Conservation (phyloP, 805 yeast genomes). For the Kluyveromyces wickerhamii region DNA sequence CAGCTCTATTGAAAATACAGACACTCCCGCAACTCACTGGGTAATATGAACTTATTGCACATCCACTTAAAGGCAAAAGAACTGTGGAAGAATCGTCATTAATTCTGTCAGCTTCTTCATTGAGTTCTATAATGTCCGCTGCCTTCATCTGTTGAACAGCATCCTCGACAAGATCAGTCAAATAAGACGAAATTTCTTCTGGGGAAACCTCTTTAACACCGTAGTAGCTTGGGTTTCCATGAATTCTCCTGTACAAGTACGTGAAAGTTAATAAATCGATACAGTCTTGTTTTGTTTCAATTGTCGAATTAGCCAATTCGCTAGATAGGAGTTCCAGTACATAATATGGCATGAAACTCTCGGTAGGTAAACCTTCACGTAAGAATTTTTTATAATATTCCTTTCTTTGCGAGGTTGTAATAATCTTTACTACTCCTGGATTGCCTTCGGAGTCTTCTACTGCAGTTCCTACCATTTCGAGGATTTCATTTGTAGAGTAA, state of each 20-base stretch:
- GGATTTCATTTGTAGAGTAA: constrained; percentile 54
- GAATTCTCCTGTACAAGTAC: constrained; percentile 72
- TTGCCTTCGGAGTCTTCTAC: constrained; percentile 22
- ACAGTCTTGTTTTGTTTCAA: constrained; percentile 70
- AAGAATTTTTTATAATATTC: constrained; percentile 67
- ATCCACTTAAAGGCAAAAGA: constrained; percentile 57
- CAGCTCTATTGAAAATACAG: constrained; percentile 45
- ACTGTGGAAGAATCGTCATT: constrained; percentile 30
- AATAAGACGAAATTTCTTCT: constrained; percentile 65
- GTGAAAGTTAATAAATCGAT: constrained; percentile 86
- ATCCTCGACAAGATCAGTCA: constrained; percentile 77
- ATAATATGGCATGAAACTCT: constrained; percentile 55
- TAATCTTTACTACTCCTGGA: constrained; percentile 41
- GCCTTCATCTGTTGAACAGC: constrained; percentile 55
- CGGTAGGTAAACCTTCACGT: constrained; percentile 71
- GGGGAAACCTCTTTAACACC: constrained; percentile 62
- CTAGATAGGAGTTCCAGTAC: constrained; percentile 62
- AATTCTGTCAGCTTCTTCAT: constrained; percentile 26
- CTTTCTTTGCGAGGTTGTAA: constrained; percentile 47
- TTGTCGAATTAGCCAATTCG: constrained; percentile 61
- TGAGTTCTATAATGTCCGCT: constrained; percentile 53
- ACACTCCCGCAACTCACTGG: constrained; percentile 58
- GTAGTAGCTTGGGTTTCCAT: constrained; percentile 80
- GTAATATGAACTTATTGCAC: constrained; percentile 70
- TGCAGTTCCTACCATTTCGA: constrained; percentile 56